Base-by-base conservation (phyloP, 75 land plant genomes). In the Picea sitchensis region DNA sequence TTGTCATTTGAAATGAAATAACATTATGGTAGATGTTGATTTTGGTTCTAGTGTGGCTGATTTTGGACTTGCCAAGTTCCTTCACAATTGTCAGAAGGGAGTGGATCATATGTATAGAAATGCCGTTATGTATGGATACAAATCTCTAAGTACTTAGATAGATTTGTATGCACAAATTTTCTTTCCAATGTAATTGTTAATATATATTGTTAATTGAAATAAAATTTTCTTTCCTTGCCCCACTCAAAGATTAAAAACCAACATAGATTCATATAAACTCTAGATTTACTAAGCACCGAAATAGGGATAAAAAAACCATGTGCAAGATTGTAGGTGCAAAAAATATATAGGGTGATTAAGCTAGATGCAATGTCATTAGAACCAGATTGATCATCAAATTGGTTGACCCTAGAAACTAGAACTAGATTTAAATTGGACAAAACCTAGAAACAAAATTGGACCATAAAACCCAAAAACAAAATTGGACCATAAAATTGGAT, bases 101-200 rank as follows among this genome's bases (percentile, higher is more conserved):
- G 41, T 77, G 4, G 77, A 81, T 60, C 80, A 86, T 30, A 94
- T 92, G 94, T 94, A 94, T 65, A 85, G 81, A 21, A 86, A 92
- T 77, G 97, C 91, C 2, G 97, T 95, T 31, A 90, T 95, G 64
- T 91, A 90, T 84, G 97, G 97, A 2, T 94, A 94, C 81, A 94
- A 92, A 73, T 95, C 97, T 44, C 97, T 95, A 84, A 95, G 97
- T 90, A 61, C 20, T 32, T 58, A n/a, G 2, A 17, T 59, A 14
- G 14, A 2, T 18, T 1, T 18, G 4, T 2, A 20, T 21, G 3
- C 63, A 61, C 0, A 13, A 58, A 2, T 9, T 58, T 2, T 7
- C 59, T 13, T 58, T 58, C 11, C 15, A 9, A 13, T 2, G 59
- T 58, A 15, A 13, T 13, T 13, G 59, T 6, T 58, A 13, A 58